Conservation (phyloP, 2,329 filamentous ascomycete species). For the Fusarium marasasianum region DNA sequence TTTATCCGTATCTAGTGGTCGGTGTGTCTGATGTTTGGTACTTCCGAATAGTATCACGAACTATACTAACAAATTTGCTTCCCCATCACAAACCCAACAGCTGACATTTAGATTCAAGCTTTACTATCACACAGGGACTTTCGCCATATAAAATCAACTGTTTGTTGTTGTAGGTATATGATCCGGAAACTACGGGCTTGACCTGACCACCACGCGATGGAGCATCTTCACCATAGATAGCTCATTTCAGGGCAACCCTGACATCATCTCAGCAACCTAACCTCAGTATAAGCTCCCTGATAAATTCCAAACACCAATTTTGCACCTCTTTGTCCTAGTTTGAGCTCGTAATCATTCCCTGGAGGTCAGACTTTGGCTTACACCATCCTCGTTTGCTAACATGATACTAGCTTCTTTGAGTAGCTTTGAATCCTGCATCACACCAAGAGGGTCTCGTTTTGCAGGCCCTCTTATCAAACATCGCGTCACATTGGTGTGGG, state of each 20-base stretch:
- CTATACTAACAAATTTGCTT: neutral
- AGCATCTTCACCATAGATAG: neutral
- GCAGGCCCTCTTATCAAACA: neutral
- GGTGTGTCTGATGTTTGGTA: neutral
- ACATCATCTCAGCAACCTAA: neutral
- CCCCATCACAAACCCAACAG: neutral
- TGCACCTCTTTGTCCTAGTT: neutral
- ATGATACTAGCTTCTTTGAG: constrained; percentile 18
- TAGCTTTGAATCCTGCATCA: neutral
- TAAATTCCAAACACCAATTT: neutral
- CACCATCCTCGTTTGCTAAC: constrained; percentile 13
- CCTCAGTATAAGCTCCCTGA: neutral
- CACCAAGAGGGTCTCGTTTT: constrained; percentile 1
- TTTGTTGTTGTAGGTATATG: neutral
- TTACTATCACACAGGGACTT: neutral
- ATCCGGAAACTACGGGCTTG: neutral
- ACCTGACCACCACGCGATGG: constrained; percentile 7
- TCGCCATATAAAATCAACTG: neutral
- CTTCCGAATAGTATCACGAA: constrained; percentile 8
- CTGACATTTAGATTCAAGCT: neutral
- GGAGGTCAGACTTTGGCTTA: constrained; percentile 25
- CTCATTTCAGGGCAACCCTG: neutral
- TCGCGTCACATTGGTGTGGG: neutral
- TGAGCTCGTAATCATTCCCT: neutral
- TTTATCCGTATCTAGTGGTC: neutral